phyloP scores from a whole-genome alignment of 2,329 filamentous ascomycete species.

The Diaporthe longicolla region DNA sequence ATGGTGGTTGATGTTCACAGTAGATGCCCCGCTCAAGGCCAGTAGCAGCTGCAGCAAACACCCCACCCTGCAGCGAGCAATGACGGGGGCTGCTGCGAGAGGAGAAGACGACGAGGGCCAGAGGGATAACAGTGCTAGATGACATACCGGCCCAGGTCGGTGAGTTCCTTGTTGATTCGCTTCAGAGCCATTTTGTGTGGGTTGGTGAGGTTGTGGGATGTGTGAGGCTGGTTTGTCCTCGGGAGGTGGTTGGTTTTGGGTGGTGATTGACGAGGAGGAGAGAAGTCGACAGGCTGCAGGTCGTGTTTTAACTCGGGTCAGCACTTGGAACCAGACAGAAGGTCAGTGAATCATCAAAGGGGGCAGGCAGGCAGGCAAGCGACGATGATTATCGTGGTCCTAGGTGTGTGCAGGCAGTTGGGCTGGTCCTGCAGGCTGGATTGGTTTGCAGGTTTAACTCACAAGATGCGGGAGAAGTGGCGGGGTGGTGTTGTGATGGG shows the following conservation, averaged over 20 bases:
- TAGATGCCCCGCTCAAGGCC: slow-evolving; percentile 38
- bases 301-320: slow-evolving; percentile 39
- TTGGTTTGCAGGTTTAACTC: slow-evolving; percentile 20
- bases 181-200: slow-evolving; percentile 82
- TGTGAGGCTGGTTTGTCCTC: slow-evolving; percentile 37
- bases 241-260: slow-evolving; percentile 42
- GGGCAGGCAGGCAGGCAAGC: background rate
- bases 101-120: slow-evolving; percentile 44
- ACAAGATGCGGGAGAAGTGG: slow-evolving; percentile 19
- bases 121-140: slow-evolving; percentile 36
- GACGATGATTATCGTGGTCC: background rate
- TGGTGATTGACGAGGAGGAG: slow-evolving; percentile 34
- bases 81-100: slow-evolving; percentile 45
- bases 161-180: slow-evolving; percentile 95
- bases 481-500: slow-evolving; percentile 28
- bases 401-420: background rate
- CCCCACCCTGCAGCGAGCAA: slow-evolving; percentile 44
- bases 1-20: slow-evolving; percentile 5
- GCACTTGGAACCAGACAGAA: slow-evolving; percentile 45
- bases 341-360: slow-evolving; percentile 45
- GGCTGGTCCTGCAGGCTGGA: slow-evolving; percentile 17
- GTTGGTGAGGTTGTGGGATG: slow-evolving; percentile 47
- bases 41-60: slow-evolving; percentile 10
- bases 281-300: slow-evolving; percentile 34
- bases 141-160: slow-evolving; percentile 88